Conservation (phyloP, 2,329 filamentous ascomycete species). For the Cladobotryum protrusum region DNA sequence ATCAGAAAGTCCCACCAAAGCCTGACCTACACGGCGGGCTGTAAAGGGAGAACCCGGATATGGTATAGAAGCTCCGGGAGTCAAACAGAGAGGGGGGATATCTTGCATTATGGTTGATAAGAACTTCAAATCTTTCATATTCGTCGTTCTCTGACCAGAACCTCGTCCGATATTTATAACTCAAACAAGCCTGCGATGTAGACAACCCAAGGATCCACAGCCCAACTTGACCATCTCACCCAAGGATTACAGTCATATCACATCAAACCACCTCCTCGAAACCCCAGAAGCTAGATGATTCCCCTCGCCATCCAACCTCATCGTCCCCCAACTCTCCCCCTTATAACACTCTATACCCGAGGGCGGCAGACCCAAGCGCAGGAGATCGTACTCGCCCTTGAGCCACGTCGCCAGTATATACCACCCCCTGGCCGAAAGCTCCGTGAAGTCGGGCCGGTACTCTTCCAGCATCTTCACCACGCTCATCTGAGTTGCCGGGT, state of each 20-base stretch:
- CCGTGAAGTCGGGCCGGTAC: conserved; percentile 17
- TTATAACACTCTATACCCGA: conserved; percentile 5
- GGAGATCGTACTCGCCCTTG: conserved; percentile 5
- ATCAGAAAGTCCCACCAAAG: too few species aligned
- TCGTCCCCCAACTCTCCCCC: conserved; percentile 1
- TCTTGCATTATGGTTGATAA: too few species aligned
- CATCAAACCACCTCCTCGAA: conserved; percentile 3
- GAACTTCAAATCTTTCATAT: too few species aligned
- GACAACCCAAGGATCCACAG: too few species aligned
- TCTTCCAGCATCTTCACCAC: conserved; percentile 14
- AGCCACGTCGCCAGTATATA: conserved; percentile 9
- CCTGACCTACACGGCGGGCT: too few species aligned
- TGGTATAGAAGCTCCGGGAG: too few species aligned
- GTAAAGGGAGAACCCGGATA: too few species aligned
- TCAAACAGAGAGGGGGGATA: too few species aligned
- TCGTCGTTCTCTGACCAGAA: too few species aligned
- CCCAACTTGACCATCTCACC: too few species aligned
- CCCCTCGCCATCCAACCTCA: conserved; percentile 4
- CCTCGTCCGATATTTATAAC: too few species aligned
- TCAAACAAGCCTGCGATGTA: too few species aligned
- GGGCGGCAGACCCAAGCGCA: neutral
- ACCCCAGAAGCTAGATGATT: neutral
- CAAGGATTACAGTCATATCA: neutral
- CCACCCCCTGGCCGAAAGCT: conserved; percentile 2
- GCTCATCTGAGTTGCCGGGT: conserved; percentile 13